Evolutionary conservation across 1,139 yeast genomes (phyloP), one percentile per base, ranked within the genome.

Genomic region (Geotrichum cucujoidarum): DNA sequence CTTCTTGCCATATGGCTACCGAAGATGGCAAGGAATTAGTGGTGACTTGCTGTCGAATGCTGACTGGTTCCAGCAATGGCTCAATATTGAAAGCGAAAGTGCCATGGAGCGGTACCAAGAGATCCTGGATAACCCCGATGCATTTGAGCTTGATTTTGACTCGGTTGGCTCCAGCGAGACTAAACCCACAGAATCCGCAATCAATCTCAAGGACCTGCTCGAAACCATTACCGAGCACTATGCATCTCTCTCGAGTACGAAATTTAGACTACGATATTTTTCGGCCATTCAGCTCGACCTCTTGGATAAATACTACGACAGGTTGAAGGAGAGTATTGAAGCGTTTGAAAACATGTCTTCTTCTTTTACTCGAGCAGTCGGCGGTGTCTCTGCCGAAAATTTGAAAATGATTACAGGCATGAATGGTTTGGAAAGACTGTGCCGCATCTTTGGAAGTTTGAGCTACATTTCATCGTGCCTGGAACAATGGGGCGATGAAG

Each of bases 101-200:
- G 59, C 66, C 1, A 31, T 43, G 20, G 36, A 34, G 6, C 41
- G 92, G 54, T 85, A 76, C 55, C 70, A 74, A 17, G 85, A 78
- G 51, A 78, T 87, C 24, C 66, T 81, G 8, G 70, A 71, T 1
- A 66, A 77, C 1, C 60, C 70, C 0, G 74, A 77, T 52, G 81
- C 87, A 1, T 80, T 83, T 62, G 66, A 64, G 4, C 77, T 85
- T 31, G 94, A 85, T 56, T 69, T 68, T 51, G 89, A 81, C 48
- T 75, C 78, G 48, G 80, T 77, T 62, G 43, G 36, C 63, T 41
- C 75, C 70, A 47, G 59, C 53, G 58, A 74, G 68, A 48, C 66
- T 52, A 77, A 77, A 53, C 92, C 95, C 1, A 83, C 92, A 0
- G 74, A 75, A 48, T 80, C 90, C 0, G 78, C 92, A 0, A 69